Conservation (phyloP, 1,139 yeast genomes). For the Nadsonia starkeyi-henricii region DNA sequence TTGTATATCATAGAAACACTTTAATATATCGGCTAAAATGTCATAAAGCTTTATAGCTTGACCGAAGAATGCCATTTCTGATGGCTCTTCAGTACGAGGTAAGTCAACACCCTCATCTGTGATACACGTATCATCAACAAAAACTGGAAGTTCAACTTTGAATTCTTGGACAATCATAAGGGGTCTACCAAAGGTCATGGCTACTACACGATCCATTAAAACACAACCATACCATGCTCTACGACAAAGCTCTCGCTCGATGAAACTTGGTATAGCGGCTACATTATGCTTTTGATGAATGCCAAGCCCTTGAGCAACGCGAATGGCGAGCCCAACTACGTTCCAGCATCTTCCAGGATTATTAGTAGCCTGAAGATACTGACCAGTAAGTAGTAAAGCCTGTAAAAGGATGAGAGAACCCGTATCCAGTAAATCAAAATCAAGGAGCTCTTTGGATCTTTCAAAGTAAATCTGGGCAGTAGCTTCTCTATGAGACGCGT, state of each 20-base stretch:
- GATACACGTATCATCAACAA: slow-evolving; percentile 12
- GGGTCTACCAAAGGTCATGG: slow-evolving; percentile 14
- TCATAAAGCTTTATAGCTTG: slow-evolving; percentile 10
- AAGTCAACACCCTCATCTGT: slow-evolving; percentile 8
- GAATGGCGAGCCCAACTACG: slow-evolving; percentile 12
- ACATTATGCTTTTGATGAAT: slow-evolving; percentile 11
- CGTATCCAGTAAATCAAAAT: slow-evolving; percentile 9
- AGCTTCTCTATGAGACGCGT: slow-evolving; percentile 4
- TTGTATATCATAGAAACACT: slow-evolving; percentile 8
- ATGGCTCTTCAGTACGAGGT: slow-evolving; percentile 8
- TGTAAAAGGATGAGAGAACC: slow-evolving; percentile 13
- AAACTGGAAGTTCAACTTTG: slow-evolving; percentile 9
- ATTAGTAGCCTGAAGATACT: slow-evolving; percentile 13
- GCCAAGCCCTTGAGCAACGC: slow-evolving; percentile 16
- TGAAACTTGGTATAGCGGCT: slow-evolving; percentile 5
- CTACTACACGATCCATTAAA: slow-evolving; percentile 12
- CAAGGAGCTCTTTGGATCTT: slow-evolving; percentile 10
- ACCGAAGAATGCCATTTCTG: slow-evolving; percentile 8
- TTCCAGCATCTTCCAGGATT: slow-evolving; percentile 13
- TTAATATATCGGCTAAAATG: slow-evolving; percentile 10
- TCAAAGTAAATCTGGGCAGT: slow-evolving; percentile 11
- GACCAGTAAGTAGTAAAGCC: slow-evolving; percentile 12
- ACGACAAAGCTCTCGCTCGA: slow-evolving; percentile 14
- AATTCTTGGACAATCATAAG: slow-evolving; percentile 10
- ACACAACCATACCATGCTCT: slow-evolving; percentile 14